Percentiles rank a stretch among this genome's conserved stretches.
Evolutionary conservation across 2,329 filamentous ascomycete genomes (phyloP).

Genomic region (Verticillium tricorpus): DNA sequence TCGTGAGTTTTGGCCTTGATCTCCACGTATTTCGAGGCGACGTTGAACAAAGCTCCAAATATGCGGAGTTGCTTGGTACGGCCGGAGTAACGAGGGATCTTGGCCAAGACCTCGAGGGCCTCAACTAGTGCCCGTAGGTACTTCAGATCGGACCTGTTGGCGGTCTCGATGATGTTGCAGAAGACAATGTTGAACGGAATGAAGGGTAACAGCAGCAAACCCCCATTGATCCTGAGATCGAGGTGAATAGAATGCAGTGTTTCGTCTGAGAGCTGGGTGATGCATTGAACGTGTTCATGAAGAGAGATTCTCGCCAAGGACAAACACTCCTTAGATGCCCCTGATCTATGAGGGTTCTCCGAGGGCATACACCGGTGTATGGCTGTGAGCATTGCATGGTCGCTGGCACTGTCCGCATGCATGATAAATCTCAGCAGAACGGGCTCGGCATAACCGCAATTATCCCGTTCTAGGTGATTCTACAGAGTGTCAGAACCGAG

Average conservation of each 20-base stretch:
- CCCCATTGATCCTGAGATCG: slow-evolving; percentile 6
- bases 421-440: too few relatives aligned
- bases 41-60: slow-evolving; percentile 17
- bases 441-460: too few relatives aligned
- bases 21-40: slow-evolving; percentile 8
- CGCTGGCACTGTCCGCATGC: too few relatives aligned
- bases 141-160: slow-evolving; percentile 33
- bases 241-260: background rate
- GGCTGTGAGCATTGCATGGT: too few relatives aligned
- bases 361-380: too few relatives aligned
- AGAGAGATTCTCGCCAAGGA: too few relatives aligned
- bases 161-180: slow-evolving; percentile 27
- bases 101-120: slow-evolving; percentile 6
- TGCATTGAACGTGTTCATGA: too few relatives aligned
- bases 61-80: slow-evolving; percentile 13
- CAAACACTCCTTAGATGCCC: too few relatives aligned
- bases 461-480: too few relatives aligned
- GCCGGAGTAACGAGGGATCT: background rate
- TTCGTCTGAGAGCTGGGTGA: background rate
- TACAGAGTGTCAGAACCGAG: too few relatives aligned
- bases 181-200: slow-evolving; percentile 20
- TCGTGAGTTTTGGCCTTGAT: background rate
- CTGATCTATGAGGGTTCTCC: too few relatives aligned
- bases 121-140: slow-evolving; percentile 13
- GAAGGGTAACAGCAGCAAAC: slow-evolving; percentile 15